Conservation (phyloP, 306 rosid species). For the Albizia julibrissin region DNA sequence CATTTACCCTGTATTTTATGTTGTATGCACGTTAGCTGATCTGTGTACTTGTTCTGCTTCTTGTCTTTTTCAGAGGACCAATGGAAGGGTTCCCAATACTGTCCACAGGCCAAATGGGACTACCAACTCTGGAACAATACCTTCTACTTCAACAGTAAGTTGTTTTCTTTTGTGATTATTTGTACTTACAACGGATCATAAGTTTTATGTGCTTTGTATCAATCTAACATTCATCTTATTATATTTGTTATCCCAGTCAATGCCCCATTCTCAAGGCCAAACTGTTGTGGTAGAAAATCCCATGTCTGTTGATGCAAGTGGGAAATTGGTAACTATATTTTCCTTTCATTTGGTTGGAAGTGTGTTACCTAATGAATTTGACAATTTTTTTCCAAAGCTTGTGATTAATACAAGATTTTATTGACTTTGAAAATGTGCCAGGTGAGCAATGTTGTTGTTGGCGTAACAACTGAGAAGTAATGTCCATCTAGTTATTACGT, state of each 20-base stretch:
- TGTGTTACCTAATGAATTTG: not conserved
- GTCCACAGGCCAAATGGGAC: constrained; percentile 75
- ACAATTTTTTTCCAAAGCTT: too few relatives aligned
- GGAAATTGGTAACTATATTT: constrained; percentile 72
- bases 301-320: constrained; percentile 89
- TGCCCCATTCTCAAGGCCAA: constrained; percentile 67
- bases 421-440: constrained; percentile 34
- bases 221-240: not conserved
- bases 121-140: constrained; percentile 54
- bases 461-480: constrained; percentile 82
- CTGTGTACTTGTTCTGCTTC: not conserved
- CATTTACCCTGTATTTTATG: not conserved
- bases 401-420: not conserved
- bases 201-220: constrained; percentile 12
- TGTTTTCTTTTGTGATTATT: constrained; percentile 23
- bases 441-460: constrained; percentile 99
- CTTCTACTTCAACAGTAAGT: constrained; percentile 85
- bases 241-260: not conserved
- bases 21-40: not conserved
- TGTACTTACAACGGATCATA: not conserved
- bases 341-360: not conserved
- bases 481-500: not conserved
- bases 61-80: constrained; percentile 54
- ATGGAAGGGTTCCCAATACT: constrained; percentile 77
- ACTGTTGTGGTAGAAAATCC: constrained; percentile 98